Conservation (phyloP, 75 land plant species). For the Cunninghamia lanceolata region DNA sequence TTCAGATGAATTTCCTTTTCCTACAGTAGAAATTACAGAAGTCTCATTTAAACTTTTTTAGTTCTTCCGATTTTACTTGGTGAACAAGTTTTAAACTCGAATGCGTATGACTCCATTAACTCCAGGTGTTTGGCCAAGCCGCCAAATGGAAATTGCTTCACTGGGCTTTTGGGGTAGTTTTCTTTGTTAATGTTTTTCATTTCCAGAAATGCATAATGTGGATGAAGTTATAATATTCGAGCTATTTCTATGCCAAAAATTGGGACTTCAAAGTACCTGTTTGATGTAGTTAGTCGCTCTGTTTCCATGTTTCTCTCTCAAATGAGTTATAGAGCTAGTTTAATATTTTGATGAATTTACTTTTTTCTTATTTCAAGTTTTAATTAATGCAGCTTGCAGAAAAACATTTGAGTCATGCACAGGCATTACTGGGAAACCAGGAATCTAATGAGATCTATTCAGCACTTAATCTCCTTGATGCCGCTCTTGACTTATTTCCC, state of each 20-base stretch:
- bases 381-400: slow-evolving; percentile 50
- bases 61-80: neutral
- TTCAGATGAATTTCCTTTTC: neutral
- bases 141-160: neutral
- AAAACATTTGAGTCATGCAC: slow-evolving; percentile 48
- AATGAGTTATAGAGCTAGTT: neutral
- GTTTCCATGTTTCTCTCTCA: neutral
- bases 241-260: neutral
- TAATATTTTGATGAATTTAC: neutral
- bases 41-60: neutral
- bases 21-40: neutral
- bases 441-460: slow-evolving; percentile 26
- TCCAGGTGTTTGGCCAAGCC: neutral
- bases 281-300: neutral
- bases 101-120: neutral
- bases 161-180: neutral
- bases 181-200: neutral
- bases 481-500: slow-evolving; percentile 63
- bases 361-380: neutral
- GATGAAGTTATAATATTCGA: neutral
- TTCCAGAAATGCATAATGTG: neutral
- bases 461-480: slow-evolving; percentile 56
- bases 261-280: neutral
- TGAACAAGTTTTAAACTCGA: neutral
- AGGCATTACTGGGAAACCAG: slow-evolving; percentile 39